phyloP scores from a whole-genome alignment of 176 grass and related monocot genomes.

The Leersia perrieri region DNA sequence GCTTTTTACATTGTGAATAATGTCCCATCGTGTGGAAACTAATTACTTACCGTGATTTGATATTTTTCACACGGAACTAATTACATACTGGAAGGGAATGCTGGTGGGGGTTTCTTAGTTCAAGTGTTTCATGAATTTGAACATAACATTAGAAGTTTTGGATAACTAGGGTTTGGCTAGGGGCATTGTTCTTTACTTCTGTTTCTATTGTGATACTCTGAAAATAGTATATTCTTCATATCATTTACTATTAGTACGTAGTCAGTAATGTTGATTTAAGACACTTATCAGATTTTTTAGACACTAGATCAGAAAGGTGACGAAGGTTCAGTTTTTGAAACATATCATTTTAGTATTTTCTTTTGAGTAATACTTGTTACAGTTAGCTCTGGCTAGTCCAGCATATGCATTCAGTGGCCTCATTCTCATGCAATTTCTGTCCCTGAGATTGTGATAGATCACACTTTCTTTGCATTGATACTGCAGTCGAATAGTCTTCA shows the following conservation, averaged over 20 bases:
- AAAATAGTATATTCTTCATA: background rate
- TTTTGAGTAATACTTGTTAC: background rate
- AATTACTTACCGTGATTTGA: background rate
- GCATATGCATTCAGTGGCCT: background rate
- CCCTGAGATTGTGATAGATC: background rate
- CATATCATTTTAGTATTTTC: background rate
- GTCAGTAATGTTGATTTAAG: background rate
- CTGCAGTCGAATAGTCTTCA: constrained; percentile 57
- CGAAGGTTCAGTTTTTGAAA: background rate
- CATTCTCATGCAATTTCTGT: background rate
- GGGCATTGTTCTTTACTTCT: background rate
- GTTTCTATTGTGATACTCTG: constrained; percentile 2
- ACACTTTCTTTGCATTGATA: background rate
- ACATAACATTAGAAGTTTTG: background rate
- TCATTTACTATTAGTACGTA: background rate
- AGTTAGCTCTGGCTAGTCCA: background rate
- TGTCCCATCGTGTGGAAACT: background rate
- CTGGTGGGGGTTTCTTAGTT: background rate
- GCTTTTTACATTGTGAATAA: constrained; percentile 26
- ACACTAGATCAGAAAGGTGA: background rate
- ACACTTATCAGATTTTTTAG: background rate
- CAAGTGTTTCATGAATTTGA: background rate
- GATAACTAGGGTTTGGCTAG: background rate
- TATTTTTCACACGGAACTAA: background rate
- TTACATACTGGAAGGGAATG: background rate